Percentiles rank a stretch among this genome's conserved stretches.
Conservation (phyloP, 1,284 basidiomycete species). For the Leccinum olivaceoglutinosum region DNA sequence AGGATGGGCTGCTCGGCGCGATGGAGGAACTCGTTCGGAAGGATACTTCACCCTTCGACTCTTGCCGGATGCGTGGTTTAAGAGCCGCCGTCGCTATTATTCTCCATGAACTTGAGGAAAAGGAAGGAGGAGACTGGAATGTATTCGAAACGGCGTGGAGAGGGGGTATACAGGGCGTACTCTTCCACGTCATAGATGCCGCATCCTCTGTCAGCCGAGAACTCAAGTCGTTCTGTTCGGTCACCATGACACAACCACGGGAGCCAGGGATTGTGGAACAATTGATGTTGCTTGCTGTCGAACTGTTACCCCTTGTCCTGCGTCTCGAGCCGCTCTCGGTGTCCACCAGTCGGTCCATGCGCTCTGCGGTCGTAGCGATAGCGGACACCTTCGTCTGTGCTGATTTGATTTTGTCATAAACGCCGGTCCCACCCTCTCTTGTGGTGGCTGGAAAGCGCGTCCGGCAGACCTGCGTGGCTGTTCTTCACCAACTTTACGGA, state of each 20-base stretch:
- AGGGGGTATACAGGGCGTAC: slow-evolving; percentile 49
- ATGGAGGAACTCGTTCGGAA: slow-evolving; percentile 47
- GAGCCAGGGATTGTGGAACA: slow-evolving; percentile 43
- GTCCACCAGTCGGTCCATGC: slow-evolving; percentile 44
- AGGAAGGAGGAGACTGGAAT: slow-evolving; percentile 46
- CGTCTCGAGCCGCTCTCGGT: slow-evolving; percentile 43
- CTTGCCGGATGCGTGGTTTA: slow-evolving; percentile 48
- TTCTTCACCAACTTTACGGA: slow-evolving; percentile 40
- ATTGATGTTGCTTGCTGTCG: slow-evolving; percentile 48
- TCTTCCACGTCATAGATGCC: slow-evolving; percentile 50
- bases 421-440: slow-evolving; percentile 16
- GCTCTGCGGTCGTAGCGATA: slow-evolving; percentile 37
- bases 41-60: slow-evolving; percentile 32
- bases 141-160: slow-evolving; percentile 54
- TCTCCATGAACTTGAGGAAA: slow-evolving; percentile 42
- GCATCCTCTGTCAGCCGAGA: slow-evolving; percentile 45
- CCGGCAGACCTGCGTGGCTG: slow-evolving; percentile 45
- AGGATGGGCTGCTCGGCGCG: slow-evolving; percentile 60
- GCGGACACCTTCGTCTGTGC: slow-evolving; percentile 55
- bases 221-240: slow-evolving; percentile 45
- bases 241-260: slow-evolving; percentile 30
- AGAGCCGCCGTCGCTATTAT: slow-evolving; percentile 60
- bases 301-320: slow-evolving; percentile 47
- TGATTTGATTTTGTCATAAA: slow-evolving; percentile 39
- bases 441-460: slow-evolving; percentile 19